Percentiles rank a stretch among this genome's conserved stretches.
These are phyloP conservation scores for Fusarium palustre DNA, from an alignment of 2,329 filamentous ascomycete genomes.

Conservation along the genomic window DNA sequence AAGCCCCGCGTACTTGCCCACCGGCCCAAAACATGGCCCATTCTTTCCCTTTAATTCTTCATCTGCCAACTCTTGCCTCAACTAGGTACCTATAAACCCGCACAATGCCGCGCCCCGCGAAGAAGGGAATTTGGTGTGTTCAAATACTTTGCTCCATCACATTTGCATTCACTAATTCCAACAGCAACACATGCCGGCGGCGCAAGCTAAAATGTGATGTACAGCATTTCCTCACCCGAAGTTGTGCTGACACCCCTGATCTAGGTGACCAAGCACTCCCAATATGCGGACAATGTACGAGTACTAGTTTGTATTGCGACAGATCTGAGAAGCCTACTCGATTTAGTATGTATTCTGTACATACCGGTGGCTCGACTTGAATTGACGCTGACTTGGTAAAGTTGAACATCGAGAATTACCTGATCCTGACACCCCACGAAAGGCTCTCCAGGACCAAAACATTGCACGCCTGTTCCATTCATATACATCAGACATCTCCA, in stretches of 20 bases:
- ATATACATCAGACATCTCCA: slow-evolving; percentile 55
- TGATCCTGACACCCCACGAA: slow-evolving; percentile 41
- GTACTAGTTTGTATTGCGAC: slow-evolving; percentile 52
- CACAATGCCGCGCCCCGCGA: slow-evolving; percentile 40
- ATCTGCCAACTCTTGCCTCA: neutral
- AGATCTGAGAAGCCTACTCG: slow-evolving; percentile 41
- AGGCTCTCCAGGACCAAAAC: slow-evolving; percentile 48
- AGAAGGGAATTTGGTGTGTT: slow-evolving; percentile 40
- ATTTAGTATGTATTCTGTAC: slow-evolving; percentile 8
- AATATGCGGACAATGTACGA: slow-evolving; percentile 51
- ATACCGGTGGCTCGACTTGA: too few relatives aligned
- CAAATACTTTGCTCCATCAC: fast-evolving
- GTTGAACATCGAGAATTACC: slow-evolving; percentile 23
- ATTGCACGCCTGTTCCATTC: slow-evolving; percentile 54
- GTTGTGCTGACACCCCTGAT: neutral
- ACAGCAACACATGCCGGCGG: slow-evolving; percentile 53
- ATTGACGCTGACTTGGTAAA: slow-evolving; percentile 1
- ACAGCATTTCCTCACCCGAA: neutral
- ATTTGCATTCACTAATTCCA: neutral
- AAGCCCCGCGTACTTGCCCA: neutral
- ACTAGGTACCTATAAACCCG: too few relatives aligned
- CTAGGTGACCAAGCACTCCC: slow-evolving; percentile 51
- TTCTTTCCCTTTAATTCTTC: neutral
- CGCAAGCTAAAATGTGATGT: slow-evolving; percentile 53
- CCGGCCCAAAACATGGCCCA: neutral